Evolutionary conservation across 2,329 filamentous ascomycete species (phyloP), one percentile per base, ranked within the genome.

Genomic region (Pseudogymnoascus sp.): DNA sequence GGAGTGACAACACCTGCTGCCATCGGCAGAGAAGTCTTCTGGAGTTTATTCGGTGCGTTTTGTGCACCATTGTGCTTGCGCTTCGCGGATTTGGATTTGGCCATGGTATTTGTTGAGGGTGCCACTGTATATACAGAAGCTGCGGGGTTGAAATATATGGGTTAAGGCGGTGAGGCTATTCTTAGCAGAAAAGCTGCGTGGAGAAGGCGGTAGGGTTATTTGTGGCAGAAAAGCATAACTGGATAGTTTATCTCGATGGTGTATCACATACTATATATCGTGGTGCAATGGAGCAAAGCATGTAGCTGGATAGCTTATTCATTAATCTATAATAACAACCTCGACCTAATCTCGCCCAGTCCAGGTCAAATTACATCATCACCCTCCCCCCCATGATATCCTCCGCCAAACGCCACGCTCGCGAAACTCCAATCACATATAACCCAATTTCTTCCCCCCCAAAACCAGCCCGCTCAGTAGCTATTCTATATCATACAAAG

Each of bases 1-100:
- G 79, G 79, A 2, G 79, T 81, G 2, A 77, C 74, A 60, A 81
- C 79, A 1, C 47, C 28, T 38, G 57, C 34, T 25, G 12, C 12
- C 4, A 8, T 25, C 14, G 57, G 34, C n/a, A 58, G 32, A 20
- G 47, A 54, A 4, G 47, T 54, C 34, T 28, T 58, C 18, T 16
- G 32, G 14, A 38, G 16, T 39, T 58, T 58, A 38, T 58, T 37
- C 6, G 32, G 20, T 25, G 6, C n/a, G 25, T 58, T 39, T 25
- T 38, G 57, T 25, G 32, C 32, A 37, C 25, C 37, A 25, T 37
- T 39, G 34, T 37, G 34, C 57, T 58, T 58, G 34, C 57, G 57
- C 57, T 58, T 58, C 14, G 57, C 32, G 20, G 34, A 38, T 34
- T 58, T 58, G 34, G 37, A 30, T 39, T 58, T 58, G 32, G 57